Evolutionary conservation across 1,284 basidiomycete genomes (phyloP).

Genomic region (Mycena sp.): DNA sequence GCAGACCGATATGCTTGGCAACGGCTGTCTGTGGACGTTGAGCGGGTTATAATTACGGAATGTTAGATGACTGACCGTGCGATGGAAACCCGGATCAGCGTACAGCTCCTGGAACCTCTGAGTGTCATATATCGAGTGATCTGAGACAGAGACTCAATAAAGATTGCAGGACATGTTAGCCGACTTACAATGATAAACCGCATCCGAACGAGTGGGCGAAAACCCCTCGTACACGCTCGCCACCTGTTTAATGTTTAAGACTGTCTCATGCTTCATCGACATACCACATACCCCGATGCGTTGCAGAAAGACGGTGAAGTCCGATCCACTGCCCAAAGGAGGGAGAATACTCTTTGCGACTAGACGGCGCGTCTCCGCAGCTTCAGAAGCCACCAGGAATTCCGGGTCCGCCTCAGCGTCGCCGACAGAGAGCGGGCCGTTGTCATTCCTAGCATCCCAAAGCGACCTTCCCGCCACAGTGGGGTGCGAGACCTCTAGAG

Average conservation of each 20-base stretch:
- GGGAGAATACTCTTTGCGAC: slow-evolving; percentile 40
- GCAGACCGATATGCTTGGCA: slow-evolving; percentile 69
- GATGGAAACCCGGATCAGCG: slow-evolving; percentile 80
- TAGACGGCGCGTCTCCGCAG: slow-evolving; percentile 29
- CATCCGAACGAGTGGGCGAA: slow-evolving; percentile 58
- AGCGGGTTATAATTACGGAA: neutral
- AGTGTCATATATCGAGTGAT: slow-evolving; percentile 86
- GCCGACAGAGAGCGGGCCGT: slow-evolving; percentile 15
- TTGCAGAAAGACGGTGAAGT: slow-evolving; percentile 84
- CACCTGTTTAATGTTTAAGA: slow-evolving; percentile 50
- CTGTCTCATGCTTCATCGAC: neutral
- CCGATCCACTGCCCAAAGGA: slow-evolving; percentile 64
- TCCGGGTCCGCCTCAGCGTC: slow-evolving; percentile 1
- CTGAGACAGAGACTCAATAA: too few species aligned
- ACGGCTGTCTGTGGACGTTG: slow-evolving; percentile 15
- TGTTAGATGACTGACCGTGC: slow-evolving; percentile 61
- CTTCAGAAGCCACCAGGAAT: slow-evolving; percentile 37
- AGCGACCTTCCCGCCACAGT: slow-evolving; percentile 34
- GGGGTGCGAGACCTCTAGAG: slow-evolving; percentile 68
- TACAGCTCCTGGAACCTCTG: slow-evolving; percentile 80
- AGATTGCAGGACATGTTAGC: too few species aligned
- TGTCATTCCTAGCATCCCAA: slow-evolving; percentile 21
- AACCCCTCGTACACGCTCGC: slow-evolving; percentile 56
- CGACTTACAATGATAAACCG: slow-evolving; percentile 85
- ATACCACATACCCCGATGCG: slow-evolving; percentile 50